Base-by-base conservation (phyloP, 306 rosid species). In the Hippophae tibetana region DNA sequence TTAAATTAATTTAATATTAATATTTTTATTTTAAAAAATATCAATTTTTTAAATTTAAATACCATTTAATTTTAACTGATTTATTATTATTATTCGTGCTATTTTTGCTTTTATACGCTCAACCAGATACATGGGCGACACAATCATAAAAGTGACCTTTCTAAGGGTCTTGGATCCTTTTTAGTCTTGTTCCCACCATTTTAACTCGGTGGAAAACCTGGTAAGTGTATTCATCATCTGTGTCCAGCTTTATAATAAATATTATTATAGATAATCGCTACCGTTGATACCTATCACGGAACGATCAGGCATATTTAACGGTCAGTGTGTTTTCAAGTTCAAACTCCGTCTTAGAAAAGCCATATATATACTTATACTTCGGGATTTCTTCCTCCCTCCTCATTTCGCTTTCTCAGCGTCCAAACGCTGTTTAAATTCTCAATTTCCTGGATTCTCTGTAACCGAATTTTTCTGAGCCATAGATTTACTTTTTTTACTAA, bases 61-160 rank as follows among this genome's bases (percentile, higher is more conserved):
- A 18, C 1, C 23, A 18, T 18, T 18, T 18, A 18, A 18, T 18
- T 18, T 18, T 18, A 18, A 18, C 1, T 18, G 1, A 0, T 18
- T 18, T 18, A 18, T 18, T 18, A 18, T 18, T 18, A 18, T 18
- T 18, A 18, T 18, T 18, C 1, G 23, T 18, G 23, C 23, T 18
- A 18, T 18, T 18, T 18, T 18, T 18, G 23, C 23, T 18, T 18
- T 18, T 18, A 18, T 18, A 18, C 23, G 23, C 23, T 18, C 23
- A 18, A 18, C 23, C 0, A 18, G 38, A 31, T 31, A 31, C 38
- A 4, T 66, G 26, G 68, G 70, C 76, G 82, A 76, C 87, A 82
- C 31, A 70, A 78, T 82, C 57, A 78, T 78, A 52, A 41, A 10
- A n/a, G 68, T 40, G 63, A 62, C 31, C 62, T 71, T 31, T 4